These are phyloP conservation scores for Naganishia vishniacii DNA, from an alignment of 768 basidiomycete species.

Conservation along the genomic window DNA sequence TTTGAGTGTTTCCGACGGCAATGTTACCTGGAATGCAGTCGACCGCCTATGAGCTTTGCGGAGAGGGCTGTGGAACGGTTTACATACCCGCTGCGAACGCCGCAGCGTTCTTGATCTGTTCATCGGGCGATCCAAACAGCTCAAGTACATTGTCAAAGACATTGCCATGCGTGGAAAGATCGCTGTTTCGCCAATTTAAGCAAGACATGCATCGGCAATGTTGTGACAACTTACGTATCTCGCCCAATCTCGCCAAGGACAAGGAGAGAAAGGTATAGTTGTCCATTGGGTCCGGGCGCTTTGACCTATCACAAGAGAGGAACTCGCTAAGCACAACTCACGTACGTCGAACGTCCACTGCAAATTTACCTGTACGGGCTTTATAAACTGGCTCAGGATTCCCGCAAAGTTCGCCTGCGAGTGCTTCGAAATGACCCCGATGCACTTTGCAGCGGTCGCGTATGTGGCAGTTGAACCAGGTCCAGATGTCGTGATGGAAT, in stretches of 20 bases:
- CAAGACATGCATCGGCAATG: neutral
- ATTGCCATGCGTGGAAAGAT: slow-evolving; percentile 69
- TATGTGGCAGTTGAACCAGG: slow-evolving; percentile 40
- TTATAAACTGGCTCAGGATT: slow-evolving; percentile 77
- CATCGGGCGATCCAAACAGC: slow-evolving; percentile 65
- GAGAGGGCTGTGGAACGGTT: neutral
- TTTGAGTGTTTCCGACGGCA: slow-evolving; percentile 81
- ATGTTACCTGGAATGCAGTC: slow-evolving; percentile 65
- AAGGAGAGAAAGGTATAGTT: slow-evolving; percentile 74
- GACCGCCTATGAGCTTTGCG: neutral
- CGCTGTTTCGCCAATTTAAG: slow-evolving; percentile 54
- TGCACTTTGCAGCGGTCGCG: slow-evolving; percentile 72
- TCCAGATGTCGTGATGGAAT: slow-evolving; percentile 40
- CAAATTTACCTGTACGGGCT: slow-evolving; percentile 61
- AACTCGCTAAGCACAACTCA: too few species aligned
- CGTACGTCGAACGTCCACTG: too few species aligned
- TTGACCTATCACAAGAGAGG: slow-evolving; percentile 2
- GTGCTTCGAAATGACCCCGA: slow-evolving; percentile 73
- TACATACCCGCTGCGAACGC: slow-evolving; percentile 81
- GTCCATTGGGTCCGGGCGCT: slow-evolving; percentile 57
- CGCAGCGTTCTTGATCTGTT: slow-evolving; percentile 82
- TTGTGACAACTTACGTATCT: slow-evolving; percentile 45
- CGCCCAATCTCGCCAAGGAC: slow-evolving; percentile 91
- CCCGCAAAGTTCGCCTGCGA: slow-evolving; percentile 69
- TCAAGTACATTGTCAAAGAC: slow-evolving; percentile 42